Evolutionary conservation across 2,329 filamentous ascomycete genomes (phyloP), one percentile per base, ranked within the genome.

Genomic region (Chaetomiaceae sp.): DNA sequence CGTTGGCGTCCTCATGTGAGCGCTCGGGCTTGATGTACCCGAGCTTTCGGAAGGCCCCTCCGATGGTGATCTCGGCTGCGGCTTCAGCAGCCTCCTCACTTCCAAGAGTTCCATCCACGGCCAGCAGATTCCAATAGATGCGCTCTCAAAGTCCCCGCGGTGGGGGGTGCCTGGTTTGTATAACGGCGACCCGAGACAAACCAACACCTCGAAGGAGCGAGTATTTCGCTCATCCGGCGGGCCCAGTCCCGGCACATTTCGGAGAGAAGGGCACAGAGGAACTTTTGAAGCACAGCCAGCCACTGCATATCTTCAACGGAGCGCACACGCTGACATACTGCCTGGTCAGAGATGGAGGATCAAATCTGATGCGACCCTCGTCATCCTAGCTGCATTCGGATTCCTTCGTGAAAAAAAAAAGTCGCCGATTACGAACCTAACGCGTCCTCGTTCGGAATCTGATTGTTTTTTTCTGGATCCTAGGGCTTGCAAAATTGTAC

Each of bases 331-430:
- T 16, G n/a, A 53, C 69, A 50, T 54, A 70, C 69, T 5, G 69
- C 73, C 58, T 72, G 71, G 53, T 71, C 68, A 56, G 70, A 71
- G 11, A 70, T 61, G 3, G 70, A n/a, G n/a, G 48, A 66, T 82
- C 78, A 64, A 80, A 82, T 13, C 65, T 65, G 3, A 13, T 1
- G 29, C 48, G 36, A 6, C 4, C 32, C 20, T 20, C n/a, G 3
- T 30, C 44, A 1, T 32, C 41, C 16, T 16, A 18, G 36, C 33
- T 42, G 32, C 42, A 65, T 40, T 58, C 58, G n/a, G 32, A 62
- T 6, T 67, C 71, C 49, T 75, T 67, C 25, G 69, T 63, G 61
- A 81, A 82, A 61, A 79, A 82, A n/a, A n/a, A n/a, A n/a, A n/a
- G 58, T 82, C 76, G 0, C 73, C 76, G 11, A 65, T 51, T 14